These are phyloP conservation scores for Paraleonurus japonicus DNA, from an alignment of 257 asterid species.

Conservation along the genomic window DNA sequence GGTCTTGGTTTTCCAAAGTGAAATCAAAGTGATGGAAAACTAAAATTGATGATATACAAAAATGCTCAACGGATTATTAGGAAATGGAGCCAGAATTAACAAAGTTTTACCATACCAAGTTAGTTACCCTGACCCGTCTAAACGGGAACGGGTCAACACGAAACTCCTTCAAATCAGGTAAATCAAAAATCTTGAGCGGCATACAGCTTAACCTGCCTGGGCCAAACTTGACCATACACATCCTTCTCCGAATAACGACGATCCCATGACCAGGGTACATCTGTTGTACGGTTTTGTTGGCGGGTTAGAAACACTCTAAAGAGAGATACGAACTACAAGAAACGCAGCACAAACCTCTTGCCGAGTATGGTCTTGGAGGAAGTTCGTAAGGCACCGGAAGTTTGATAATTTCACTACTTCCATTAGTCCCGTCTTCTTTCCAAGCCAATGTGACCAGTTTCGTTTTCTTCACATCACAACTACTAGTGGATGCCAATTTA, in stretches of 20 bases:
- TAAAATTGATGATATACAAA: constrained; percentile 12
- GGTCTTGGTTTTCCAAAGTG: not conserved
- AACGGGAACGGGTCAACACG: not conserved
- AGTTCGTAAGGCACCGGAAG: constrained; percentile 92
- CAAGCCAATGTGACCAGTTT: constrained; percentile 70
- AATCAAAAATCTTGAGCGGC: constrained; percentile 48
- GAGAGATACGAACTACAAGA: not conserved
- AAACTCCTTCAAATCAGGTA: not conserved
- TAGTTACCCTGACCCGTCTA: not conserved
- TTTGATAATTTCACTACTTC: constrained; percentile 46
- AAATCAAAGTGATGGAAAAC: not conserved
- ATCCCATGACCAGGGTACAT: constrained; percentile 99
- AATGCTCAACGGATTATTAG: not conserved
- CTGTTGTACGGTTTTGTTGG: constrained; percentile 35
- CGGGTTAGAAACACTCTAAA: not conserved
- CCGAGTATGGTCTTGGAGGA: constrained; percentile 75
- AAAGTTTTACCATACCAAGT: not conserved
- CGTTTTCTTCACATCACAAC: constrained; percentile 43
- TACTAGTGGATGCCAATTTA: constrained; percentile 17
- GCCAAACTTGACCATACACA: constrained; percentile 86
- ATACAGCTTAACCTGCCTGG: constrained; percentile 61
- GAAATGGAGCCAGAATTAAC: not conserved
- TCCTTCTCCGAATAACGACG: constrained; percentile 74
- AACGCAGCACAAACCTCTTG: constrained; percentile 47
- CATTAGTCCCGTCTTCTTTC: constrained; percentile 43